phyloP scores from a whole-genome alignment of 495 filamentous ascomycete genomes.

The Talaromyces stipitatus region DNA sequence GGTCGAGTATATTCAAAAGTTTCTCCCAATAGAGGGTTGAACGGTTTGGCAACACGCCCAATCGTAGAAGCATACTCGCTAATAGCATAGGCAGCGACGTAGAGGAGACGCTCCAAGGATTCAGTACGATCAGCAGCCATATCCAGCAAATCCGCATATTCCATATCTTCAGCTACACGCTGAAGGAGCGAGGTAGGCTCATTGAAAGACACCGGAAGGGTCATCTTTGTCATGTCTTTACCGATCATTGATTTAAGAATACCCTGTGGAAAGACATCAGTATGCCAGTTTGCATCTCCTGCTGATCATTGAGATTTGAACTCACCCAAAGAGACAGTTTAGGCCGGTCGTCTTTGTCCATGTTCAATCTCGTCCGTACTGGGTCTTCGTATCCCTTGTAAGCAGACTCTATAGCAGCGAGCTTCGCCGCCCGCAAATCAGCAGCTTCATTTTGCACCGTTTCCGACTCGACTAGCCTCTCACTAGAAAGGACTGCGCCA shows the following conservation, averaged over 20 bases:
- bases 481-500: conserved; percentile 41
- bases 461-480: conserved; percentile 40
- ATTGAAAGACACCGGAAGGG: conserved; percentile 95
- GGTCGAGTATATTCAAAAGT: conserved; percentile 95
- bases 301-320: conserved; percentile 3
- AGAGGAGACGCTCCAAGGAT: conserved; percentile 88
- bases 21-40: conserved; percentile 93
- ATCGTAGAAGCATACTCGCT: conserved; percentile 97
- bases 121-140: conserved; percentile 78
- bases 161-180: conserved; percentile 93
- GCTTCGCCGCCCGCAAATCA: conserved; percentile 41
- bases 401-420: conserved; percentile 58
- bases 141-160: conserved; percentile 91
- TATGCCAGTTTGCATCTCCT: neutral
- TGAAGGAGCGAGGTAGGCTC: conserved; percentile 97
- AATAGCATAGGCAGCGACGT: conserved; percentile 90
- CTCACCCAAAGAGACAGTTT: conserved; percentile 95
- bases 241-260: conserved; percentile 99
- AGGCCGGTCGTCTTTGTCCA: conserved; percentile 87
- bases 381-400: conserved; percentile 90
- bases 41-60: conserved; percentile 92
- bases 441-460: conserved; percentile 32
- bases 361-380: conserved; percentile 65
- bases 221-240: conserved; percentile 99
- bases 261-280: conserved; percentile 42